Percentiles rank a stretch among this genome's conserved stretches.
Conservation (phyloP, 805 yeast genomes). For the Wickerhamomyces subpelliculosus region DNA sequence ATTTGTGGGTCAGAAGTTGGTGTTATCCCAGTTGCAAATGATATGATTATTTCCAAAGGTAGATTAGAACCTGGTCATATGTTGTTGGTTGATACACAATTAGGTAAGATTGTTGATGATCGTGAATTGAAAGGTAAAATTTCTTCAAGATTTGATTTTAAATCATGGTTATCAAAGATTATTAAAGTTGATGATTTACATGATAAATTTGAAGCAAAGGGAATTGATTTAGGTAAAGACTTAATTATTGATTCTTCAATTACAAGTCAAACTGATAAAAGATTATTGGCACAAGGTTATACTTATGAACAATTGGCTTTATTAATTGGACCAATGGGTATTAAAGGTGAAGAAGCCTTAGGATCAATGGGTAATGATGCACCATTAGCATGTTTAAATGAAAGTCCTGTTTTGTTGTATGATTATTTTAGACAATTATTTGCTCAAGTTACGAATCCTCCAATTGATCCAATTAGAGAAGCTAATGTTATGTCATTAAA, state of each 20-base stretch:
- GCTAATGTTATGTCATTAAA: conserved; percentile 95
- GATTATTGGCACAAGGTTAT: conserved; percentile 83
- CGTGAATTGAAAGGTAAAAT: conserved; percentile 77
- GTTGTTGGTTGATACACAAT: conserved; percentile 89
- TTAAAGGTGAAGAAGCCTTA: conserved; percentile 84
- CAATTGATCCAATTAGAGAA: conserved; percentile 97
- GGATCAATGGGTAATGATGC: conserved; percentile 99
- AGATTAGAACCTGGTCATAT: conserved; percentile 94
- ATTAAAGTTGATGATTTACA: conserved; percentile 75
- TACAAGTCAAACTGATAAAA: conserved; percentile 67
- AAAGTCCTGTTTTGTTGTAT: conserved; percentile 83
- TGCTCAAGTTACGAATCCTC: conserved; percentile 98
- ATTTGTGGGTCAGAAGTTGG: conserved; percentile 99
- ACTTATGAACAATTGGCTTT: conserved; percentile 87
- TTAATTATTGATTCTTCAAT: conserved; percentile 22
- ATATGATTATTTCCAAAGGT: conserved; percentile 80
- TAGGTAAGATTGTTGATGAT: conserved; percentile 91
- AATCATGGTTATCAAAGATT: conserved; percentile 86
- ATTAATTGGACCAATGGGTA: conserved; percentile 88
- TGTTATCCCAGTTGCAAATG: conserved; percentile 84
- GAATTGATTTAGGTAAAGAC: conserved; percentile 10
- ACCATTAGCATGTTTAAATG: conserved; percentile 89
- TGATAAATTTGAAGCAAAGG: conserved; percentile 38
- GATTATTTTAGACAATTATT: conserved; percentile 94
- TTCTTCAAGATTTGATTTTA: conserved; percentile 81